phyloP scores from a whole-genome alignment of 768 basidiomycete species.

The Rhodocollybia butyracea region DNA sequence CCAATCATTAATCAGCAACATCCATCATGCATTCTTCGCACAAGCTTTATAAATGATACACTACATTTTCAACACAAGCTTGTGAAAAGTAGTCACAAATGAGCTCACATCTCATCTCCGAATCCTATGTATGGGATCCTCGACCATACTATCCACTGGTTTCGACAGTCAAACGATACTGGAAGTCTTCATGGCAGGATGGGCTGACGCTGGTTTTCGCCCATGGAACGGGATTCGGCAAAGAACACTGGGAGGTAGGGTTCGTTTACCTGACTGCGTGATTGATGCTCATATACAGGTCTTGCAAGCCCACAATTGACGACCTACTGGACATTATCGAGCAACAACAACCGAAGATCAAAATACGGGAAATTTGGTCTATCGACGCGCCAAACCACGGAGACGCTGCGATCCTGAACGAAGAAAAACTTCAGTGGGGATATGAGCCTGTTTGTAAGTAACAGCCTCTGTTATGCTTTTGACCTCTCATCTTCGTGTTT shows the following conservation, averaged over 20 bases:
- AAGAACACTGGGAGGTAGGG: slow-evolving; percentile 66
- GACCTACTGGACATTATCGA: slow-evolving; percentile 34
- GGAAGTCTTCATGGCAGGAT: slow-evolving; percentile 24
- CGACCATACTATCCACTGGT: slow-evolving; percentile 48
- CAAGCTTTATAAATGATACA: no score
- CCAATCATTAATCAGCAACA: no score
- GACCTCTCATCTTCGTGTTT: neutral
- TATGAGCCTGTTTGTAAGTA: slow-evolving; percentile 41
- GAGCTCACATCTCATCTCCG: neutral
- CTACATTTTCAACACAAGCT: no score
- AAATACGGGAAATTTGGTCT: slow-evolving; percentile 36
- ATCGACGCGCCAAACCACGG: slow-evolving; percentile 57
- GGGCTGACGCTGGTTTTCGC: slow-evolving; percentile 47
- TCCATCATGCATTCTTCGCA: no score
- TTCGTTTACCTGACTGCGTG: no score
- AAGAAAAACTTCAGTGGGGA: slow-evolving; percentile 34
- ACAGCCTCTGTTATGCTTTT: no score
- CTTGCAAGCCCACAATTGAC: slow-evolving; percentile 47
- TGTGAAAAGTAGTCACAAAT: no score
- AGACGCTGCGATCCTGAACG: slow-evolving; percentile 48
- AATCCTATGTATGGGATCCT: slow-evolving; percentile 48
- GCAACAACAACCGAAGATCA: slow-evolving; percentile 15
- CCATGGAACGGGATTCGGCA: slow-evolving; percentile 55
- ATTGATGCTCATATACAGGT: no score
- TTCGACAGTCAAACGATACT: slow-evolving; percentile 48